Evolutionary conservation across 1,139 yeast species (phyloP).

Genomic region (Debaryomyces singareniensis): DNA sequence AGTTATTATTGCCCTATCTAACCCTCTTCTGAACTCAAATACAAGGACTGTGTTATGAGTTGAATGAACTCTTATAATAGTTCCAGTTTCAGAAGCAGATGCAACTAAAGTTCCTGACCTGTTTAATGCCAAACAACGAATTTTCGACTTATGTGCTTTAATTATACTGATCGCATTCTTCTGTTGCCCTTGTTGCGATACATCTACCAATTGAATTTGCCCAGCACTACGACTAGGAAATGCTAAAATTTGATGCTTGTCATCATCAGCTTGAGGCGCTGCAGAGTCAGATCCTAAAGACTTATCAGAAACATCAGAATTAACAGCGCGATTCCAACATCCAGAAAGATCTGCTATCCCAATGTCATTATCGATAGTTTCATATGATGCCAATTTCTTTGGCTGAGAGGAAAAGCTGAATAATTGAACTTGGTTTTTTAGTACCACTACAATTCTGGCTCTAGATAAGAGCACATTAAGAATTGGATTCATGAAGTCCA

Average conservation of each 20-base stretch:
- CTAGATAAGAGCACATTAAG: conserved; percentile 70
- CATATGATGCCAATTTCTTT: conserved; percentile 58
- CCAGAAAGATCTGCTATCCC: conserved; percentile 69
- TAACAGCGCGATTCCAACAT: conserved; percentile 19
- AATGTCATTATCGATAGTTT: conserved; percentile 59
- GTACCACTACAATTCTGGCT: conserved; percentile 65
- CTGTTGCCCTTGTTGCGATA: conserved; percentile 55
- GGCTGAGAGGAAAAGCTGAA: conserved; percentile 83
- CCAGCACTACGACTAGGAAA: conserved; percentile 69
- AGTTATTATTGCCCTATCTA: conserved; percentile 75
- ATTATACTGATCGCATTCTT: conserved; percentile 63
- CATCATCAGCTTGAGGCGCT: conserved; percentile 5
- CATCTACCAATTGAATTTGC: conserved; percentile 73
- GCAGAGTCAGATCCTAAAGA: background rate
- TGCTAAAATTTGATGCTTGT: conserved; percentile 39
- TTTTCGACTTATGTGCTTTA: conserved; percentile 73
- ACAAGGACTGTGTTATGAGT: conserved; percentile 66
- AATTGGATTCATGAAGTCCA: conserved; percentile 73
- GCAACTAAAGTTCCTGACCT: conserved; percentile 77
- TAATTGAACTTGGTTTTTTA: conserved; percentile 61
- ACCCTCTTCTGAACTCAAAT: conserved; percentile 81
- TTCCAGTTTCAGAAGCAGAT: conserved; percentile 83
- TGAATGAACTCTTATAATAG: conserved; percentile 74
- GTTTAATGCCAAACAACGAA: conserved; percentile 64
- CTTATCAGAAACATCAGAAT: background rate